Percentiles rank a stretch among this genome's conserved stretches.
Evolutionary conservation across 306 rosid genomes (phyloP).

Genomic region (Trichosanthes truncata): DNA sequence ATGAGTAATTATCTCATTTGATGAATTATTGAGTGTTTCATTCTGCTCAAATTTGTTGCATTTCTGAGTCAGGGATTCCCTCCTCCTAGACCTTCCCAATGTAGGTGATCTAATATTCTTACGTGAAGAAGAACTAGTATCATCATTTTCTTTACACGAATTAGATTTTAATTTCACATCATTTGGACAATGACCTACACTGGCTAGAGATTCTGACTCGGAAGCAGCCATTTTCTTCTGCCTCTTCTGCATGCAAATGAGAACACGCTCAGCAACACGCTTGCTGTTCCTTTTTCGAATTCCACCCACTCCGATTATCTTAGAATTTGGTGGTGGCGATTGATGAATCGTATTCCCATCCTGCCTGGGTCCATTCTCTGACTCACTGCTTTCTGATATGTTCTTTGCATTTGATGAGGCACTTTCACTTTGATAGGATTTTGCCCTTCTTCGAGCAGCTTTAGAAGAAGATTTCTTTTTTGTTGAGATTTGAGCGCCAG

Average conservation of each 20-base stretch:
- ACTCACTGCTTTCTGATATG: slow-evolving; percentile 88
- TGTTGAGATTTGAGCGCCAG: slow-evolving; percentile 28
- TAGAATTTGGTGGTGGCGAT: slow-evolving; percentile 43
- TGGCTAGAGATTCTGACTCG: slow-evolving; percentile 75
- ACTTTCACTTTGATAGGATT: slow-evolving; percentile 76
- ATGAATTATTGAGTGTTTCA: slow-evolving; percentile 44
- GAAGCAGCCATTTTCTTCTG: slow-evolving; percentile 70
- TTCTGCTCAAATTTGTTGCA: slow-evolving; percentile 28
- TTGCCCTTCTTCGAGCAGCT: slow-evolving; percentile 47
- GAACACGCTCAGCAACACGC: slow-evolving; percentile 86
- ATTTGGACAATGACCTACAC: slow-evolving; percentile 36
- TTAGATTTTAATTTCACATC: slow-evolving; percentile 35
- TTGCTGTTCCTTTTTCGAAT: slow-evolving; percentile 79
- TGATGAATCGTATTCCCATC: slow-evolving; percentile 40
- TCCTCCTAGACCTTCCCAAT: slow-evolving; percentile 36
- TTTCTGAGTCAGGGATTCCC: slow-evolving; percentile 22
- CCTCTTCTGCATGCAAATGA: slow-evolving; percentile 77
- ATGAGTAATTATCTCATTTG: slow-evolving; percentile 45
- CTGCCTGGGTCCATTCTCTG: slow-evolving; percentile 73
- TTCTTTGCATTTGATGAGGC: slow-evolving; percentile 88
- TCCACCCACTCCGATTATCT: slow-evolving; percentile 46
- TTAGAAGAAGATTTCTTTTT: slow-evolving; percentile 44
- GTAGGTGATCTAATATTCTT: slow-evolving; percentile 28
- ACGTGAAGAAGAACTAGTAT: slow-evolving; percentile 30
- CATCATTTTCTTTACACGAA: slow-evolving; percentile 30